Percentiles rank a stretch among this genome's conserved stretches.
phyloP scores from a whole-genome alignment of 441 rosid genomes.

The Populus hybrid region DNA sequence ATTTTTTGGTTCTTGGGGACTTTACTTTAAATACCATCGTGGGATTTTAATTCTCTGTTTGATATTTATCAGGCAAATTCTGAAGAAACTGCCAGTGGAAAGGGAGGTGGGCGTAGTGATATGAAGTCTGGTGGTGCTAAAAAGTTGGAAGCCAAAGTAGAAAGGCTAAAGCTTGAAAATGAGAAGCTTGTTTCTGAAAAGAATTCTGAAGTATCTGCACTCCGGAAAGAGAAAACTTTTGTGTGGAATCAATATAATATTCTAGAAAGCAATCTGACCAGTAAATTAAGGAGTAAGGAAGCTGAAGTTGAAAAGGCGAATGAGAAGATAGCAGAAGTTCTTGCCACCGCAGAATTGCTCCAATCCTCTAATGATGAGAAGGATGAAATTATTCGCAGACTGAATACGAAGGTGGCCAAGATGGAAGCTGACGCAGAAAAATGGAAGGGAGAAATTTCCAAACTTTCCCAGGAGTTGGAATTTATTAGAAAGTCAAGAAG shows the following conservation, averaged over 20 bases:
- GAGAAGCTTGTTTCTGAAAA: constrained; percentile 50
- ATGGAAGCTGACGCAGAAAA: constrained; percentile 47
- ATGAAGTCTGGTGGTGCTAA: constrained; percentile 21
- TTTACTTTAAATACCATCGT: background rate
- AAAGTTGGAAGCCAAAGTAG: constrained; percentile 32
- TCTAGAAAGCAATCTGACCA: constrained; percentile 46
- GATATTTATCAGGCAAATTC: constrained; percentile 20
- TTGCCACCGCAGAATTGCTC: constrained; percentile 47
- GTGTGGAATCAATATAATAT: constrained; percentile 65
- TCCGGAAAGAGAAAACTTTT: constrained; percentile 63
- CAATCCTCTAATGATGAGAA: constrained; percentile 53
- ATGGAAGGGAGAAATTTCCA: constrained; percentile 40
- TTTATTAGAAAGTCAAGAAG: constrained; percentile 39
- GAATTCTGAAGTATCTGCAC: constrained; percentile 48
- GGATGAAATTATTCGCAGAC: constrained; percentile 49
- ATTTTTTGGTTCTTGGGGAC: background rate
- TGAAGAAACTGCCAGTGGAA: constrained; percentile 15
- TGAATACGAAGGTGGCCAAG: constrained; percentile 43
- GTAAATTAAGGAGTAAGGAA: constrained; percentile 51
- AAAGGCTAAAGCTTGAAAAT: constrained; percentile 49
- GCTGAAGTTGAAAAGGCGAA: constrained; percentile 54
- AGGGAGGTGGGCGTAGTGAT: constrained; percentile 18
- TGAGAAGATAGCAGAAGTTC: constrained; percentile 45
- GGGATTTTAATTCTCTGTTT: constrained; percentile 15
- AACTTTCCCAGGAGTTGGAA: constrained; percentile 48